These are phyloP conservation scores for Trichophyton mentagrophytes DNA, from an alignment of 2,329 filamentous ascomycete genomes.

Conservation along the genomic window DNA sequence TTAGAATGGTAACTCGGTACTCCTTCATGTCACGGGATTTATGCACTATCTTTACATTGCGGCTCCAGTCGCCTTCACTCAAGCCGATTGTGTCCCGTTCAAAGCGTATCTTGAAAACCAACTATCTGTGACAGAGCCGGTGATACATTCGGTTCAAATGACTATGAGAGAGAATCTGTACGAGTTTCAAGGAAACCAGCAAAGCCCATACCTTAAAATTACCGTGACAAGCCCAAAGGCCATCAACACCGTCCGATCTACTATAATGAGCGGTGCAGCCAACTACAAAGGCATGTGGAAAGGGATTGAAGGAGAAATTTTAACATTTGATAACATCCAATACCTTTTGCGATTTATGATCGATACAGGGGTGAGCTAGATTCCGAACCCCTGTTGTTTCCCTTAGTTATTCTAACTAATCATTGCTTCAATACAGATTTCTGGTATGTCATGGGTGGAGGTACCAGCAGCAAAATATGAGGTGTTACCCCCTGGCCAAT, in stretches of 20 bases:
- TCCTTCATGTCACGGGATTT: conserved; percentile 91
- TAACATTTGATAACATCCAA: conserved; percentile 92
- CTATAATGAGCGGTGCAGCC: conserved; percentile 60
- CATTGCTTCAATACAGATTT: conserved; percentile 42
- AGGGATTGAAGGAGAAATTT: conserved; percentile 48
- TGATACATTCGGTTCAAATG: conserved; percentile 69
- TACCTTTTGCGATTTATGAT: conserved; percentile 97
- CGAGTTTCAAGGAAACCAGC: conserved; percentile 83
- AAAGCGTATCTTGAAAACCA: conserved; percentile 68
- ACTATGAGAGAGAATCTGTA: conserved; percentile 82
- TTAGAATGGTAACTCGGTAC: conserved; percentile 68
- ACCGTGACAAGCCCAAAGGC: conserved; percentile 80
- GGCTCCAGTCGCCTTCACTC: conserved; percentile 69
- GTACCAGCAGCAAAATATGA: conserved; percentile 61
- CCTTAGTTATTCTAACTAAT: neutral
- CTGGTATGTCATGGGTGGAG: conserved; percentile 97
- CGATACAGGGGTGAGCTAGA: conserved; percentile 58
- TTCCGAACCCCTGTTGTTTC: neutral
- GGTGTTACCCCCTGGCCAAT: conserved; percentile 51
- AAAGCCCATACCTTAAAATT: conserved; percentile 86
- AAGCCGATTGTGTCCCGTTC: conserved; percentile 64
- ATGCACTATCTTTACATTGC: conserved; percentile 91
- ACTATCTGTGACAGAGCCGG: conserved; percentile 57
- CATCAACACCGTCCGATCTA: conserved; percentile 61
- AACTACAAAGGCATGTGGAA: conserved; percentile 93